phyloP scores from a whole-genome alignment of 176 grass and related monocot species.

The Cenchrus purpureus region DNA sequence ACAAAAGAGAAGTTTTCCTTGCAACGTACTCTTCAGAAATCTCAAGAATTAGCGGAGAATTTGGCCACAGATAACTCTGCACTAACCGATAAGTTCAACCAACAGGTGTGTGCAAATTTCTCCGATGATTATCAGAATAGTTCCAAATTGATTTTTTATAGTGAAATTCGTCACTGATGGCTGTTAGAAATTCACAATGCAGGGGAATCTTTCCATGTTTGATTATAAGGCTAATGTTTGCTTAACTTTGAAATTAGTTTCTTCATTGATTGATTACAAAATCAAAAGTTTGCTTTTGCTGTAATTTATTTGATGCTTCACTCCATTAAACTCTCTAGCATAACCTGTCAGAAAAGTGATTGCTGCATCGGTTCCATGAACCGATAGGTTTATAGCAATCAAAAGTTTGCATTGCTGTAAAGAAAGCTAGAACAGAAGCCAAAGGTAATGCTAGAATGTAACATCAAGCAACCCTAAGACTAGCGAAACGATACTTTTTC shows the following conservation, averaged over 20 bases:
- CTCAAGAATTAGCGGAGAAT: constrained; percentile 69
- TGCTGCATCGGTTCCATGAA: constrained; percentile 1
- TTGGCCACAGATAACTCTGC: constrained; percentile 92
- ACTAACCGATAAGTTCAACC: constrained; percentile 94
- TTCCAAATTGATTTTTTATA: constrained; percentile 22
- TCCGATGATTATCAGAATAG: constrained; percentile 4
- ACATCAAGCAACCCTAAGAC: constrained; percentile 22
- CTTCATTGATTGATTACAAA: constrained; percentile 22
- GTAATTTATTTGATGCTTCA: not conserved
- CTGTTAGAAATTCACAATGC: not conserved
- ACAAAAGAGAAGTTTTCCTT: constrained; percentile 96
- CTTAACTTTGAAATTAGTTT: constrained; percentile 18
- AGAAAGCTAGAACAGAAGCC: not conserved
- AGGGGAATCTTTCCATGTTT: not conserved
- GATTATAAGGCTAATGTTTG: not conserved
- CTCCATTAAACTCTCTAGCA: constrained; percentile 12
- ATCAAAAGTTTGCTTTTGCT: not conserved
- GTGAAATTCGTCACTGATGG: constrained; percentile 3
- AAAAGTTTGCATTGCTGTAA: not conserved
- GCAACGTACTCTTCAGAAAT: constrained; percentile 85
- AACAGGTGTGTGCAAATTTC: constrained; percentile 66
- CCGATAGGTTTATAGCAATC: too few species aligned
- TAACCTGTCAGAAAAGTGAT: constrained; percentile 12
- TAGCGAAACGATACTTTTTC: not conserved
- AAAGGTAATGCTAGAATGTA: not conserved